phyloP scores from a whole-genome alignment of 805 yeast genomes.

The Blastobotrys parvus region DNA sequence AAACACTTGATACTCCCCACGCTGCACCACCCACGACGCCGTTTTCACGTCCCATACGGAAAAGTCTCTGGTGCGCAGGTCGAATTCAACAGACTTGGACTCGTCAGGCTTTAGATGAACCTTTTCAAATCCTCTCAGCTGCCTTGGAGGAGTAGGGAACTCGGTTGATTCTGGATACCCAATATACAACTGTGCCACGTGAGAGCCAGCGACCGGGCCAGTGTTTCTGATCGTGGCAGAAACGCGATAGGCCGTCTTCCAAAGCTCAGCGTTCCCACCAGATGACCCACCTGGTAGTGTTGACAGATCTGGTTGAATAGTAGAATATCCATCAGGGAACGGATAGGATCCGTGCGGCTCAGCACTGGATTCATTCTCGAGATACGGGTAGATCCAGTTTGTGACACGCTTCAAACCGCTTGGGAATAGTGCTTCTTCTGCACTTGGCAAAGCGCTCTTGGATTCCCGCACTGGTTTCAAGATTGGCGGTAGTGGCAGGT shows the following conservation, averaged over 20 bases:
- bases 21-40: slow-evolving; percentile 53
- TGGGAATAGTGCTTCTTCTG: too few relatives aligned
- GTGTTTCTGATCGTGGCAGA: slow-evolving; percentile 38
- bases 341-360: slow-evolving; percentile 28
- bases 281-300: slow-evolving; percentile 30
- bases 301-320: slow-evolving; percentile 22
- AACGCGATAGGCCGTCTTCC: slow-evolving; percentile 44
- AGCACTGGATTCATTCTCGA: slow-evolving; percentile 28
- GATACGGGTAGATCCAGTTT: slow-evolving; percentile 52
- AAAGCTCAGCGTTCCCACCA: slow-evolving; percentile 54
- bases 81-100: slow-evolving; percentile 33
- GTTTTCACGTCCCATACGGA: slow-evolving; percentile 47
- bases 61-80: slow-evolving; percentile 45
- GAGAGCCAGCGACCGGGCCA: slow-evolving; percentile 40
- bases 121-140: slow-evolving; percentile 52
- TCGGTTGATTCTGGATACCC: slow-evolving; percentile 35
- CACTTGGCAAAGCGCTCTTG: slow-evolving; percentile 8
- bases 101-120: slow-evolving; percentile 38
- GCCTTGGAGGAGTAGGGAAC: slow-evolving; percentile 39
- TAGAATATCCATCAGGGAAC: slow-evolving; percentile 31
- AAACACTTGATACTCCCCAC: slow-evolving; percentile 45
- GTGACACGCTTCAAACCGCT: too few relatives aligned
- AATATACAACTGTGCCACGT: slow-evolving; percentile 46
- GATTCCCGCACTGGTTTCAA: not conserved
- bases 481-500: slow-evolving; percentile 33